Conservation (phyloP, 768 basidiomycete genomes). For the Paxillus rubicundulus region DNA sequence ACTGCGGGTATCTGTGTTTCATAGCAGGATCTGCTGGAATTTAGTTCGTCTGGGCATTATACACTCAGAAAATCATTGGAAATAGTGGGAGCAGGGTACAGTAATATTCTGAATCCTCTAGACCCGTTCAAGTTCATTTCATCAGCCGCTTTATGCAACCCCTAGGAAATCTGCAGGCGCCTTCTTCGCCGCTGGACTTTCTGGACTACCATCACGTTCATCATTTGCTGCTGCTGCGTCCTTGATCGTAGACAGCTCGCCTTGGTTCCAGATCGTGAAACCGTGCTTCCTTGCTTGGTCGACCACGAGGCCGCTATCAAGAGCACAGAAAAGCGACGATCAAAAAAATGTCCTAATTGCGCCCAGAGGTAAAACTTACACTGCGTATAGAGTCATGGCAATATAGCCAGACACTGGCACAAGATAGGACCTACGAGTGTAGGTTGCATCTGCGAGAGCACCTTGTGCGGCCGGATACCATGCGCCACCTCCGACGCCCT, state of each 20-base stretch:
- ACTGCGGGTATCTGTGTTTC: conserved; percentile 7
- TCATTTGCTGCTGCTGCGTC: neutral
- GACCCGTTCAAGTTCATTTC: neutral
- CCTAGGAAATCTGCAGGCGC: conserved; percentile 13
- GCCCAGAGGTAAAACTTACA: conserved; percentile 37
- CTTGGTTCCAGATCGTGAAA: conserved; percentile 49
- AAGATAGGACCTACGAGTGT: conserved; percentile 55
- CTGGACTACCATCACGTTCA: neutral
- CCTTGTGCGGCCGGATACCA: conserved; percentile 67
- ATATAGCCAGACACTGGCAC: conserved; percentile 59
- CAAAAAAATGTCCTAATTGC: neutral
- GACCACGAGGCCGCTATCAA: conserved; percentile 49
- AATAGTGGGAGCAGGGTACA: neutral
- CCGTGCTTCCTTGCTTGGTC: conserved; percentile 47
- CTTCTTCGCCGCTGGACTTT: conserved; percentile 13
- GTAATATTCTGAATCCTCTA: neutral
- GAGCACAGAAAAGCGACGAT: neutral
- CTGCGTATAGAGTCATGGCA: conserved; percentile 55
- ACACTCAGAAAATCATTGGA: neutral
- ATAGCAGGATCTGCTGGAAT: conserved; percentile 14
- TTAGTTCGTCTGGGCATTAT: conserved; percentile 11
- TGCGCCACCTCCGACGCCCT: conserved; percentile 65
- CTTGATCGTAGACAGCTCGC: conserved; percentile 36
- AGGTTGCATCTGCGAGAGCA: conserved; percentile 47
- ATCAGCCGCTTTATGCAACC: conserved; percentile 9